A percentile compares a stretch with the other conserved stretches of the same genome.
phyloP scores from a whole-genome alignment of 1,284 basidiomycete genomes.

The Ceratorhiza oryzae-sativae region DNA sequence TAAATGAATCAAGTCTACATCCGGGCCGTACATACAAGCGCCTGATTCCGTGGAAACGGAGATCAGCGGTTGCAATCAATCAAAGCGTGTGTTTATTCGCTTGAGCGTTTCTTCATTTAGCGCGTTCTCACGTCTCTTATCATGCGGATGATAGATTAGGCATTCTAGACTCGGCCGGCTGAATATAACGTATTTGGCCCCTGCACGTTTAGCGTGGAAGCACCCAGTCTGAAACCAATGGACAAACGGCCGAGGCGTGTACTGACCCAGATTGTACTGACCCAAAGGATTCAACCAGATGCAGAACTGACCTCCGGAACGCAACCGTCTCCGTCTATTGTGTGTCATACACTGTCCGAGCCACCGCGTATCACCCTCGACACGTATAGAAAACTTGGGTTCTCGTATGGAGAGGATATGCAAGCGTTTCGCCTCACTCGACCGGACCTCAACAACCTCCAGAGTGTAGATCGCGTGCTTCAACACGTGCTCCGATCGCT shows the following conservation, averaged over 20 bases:
- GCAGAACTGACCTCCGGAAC: not conserved
- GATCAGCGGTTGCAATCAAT: not conserved
- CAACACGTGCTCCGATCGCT: not conserved
- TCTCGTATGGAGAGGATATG: not conserved
- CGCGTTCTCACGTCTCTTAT: not conserved
- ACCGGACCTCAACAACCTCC: constrained; percentile 3
- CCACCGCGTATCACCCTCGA: not conserved
- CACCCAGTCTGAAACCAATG: not conserved
- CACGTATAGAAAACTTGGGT: not conserved
- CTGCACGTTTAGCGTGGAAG: not conserved
- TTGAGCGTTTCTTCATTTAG: not conserved
- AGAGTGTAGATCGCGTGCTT: not conserved
- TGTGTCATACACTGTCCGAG: not conserved
- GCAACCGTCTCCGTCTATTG: not conserved
- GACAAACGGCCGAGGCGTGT: not conserved
- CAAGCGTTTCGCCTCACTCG: not conserved
- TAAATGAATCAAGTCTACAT: not conserved
- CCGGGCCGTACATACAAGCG: not conserved
- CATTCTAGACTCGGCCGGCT: not conserved
- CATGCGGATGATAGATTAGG: not conserved
- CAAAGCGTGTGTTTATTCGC: constrained; percentile 5
- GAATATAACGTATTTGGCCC: not conserved
- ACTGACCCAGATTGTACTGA: not conserved
- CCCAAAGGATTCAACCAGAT: not conserved
- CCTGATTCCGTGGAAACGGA: constrained; percentile 25